Base-by-base conservation (phyloP, 345 rosid species). In the Citrus reticulata region DNA sequence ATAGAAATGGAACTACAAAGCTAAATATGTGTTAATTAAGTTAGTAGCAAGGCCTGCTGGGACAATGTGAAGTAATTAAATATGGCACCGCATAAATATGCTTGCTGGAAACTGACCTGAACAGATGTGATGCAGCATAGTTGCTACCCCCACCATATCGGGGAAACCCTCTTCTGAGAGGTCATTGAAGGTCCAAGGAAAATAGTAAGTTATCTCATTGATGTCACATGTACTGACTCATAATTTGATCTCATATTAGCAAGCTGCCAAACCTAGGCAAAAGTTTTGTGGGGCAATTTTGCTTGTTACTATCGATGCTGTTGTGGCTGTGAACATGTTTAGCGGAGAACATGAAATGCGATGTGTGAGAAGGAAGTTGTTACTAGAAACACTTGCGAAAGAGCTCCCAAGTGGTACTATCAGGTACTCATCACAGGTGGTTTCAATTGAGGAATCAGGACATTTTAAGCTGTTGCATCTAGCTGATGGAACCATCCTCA, bases 341-440 rank as follows among this genome's bases (percentile, higher is more conserved):
- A 80, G 90, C 35, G 81, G 90, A 34, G 89, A 81, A 35, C 83
- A 64, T 17, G 98, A 92, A 77, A 30, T 84, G 61, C 82, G 91
- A n/a, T 85, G 93, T 67, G 84, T 87, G 55, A 86, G 70, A 80
- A 93, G 98, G 83, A 81, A 79, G 72, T 9, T 81, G 62, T 60
- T 93, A 82, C 55, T 93, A 68, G 95, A 90, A 82, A 79, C 90
- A 63, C 85, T 90, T 25, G 87, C 60, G 3, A 81, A 46, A 37
- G 91, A 89, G 62, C 89, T 93, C 14, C 96, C 96, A 22, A 29
- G 30, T 25, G 89, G 82, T 67, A 92, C 92, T 51, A 82, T 93
- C 30, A 86, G 85, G 84, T 92, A 77, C 82, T 90, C 93, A 22
- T 86, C 92, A 67, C 89, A 87, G 83, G 82, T 90, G 65, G 93